phyloP scores from a whole-genome alignment of 2,329 filamentous ascomycete species.

The Aspergillus candidus region DNA sequence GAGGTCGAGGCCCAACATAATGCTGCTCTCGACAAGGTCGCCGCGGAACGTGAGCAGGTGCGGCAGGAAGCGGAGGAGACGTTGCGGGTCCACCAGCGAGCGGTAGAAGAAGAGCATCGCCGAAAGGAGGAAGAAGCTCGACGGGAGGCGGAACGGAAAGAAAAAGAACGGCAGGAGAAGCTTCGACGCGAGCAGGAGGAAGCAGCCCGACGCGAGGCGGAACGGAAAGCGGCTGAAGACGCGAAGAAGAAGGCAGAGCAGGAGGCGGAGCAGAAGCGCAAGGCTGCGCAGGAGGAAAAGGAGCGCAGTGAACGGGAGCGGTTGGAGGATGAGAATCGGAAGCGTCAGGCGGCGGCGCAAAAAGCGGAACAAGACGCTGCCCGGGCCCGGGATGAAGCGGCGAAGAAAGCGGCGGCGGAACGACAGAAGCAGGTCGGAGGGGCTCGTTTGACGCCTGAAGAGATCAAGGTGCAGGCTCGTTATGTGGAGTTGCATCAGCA shows the following conservation, averaged over 20 bases:
- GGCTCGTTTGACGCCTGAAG: conserved; percentile 26
- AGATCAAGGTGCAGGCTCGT: conserved; percentile 40
- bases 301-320: conserved; percentile 28
- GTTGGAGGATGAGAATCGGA: conserved; percentile 27
- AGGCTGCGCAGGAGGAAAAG: conserved; percentile 30
- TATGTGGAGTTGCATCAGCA: conserved; percentile 59
- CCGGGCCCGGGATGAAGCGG: conserved; percentile 17
- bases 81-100: conserved; percentile 42
- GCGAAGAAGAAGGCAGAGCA: conserved; percentile 28
- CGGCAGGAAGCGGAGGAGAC: conserved; percentile 50
- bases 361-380: conserved; percentile 27
- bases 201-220: conserved; percentile 32
- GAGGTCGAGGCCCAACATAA: conserved; percentile 59
- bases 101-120: conserved; percentile 34
- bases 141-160: conserved; percentile 28
- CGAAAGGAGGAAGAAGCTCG: conserved; percentile 33
- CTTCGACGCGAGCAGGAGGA: conserved; percentile 31
- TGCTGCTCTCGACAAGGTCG: conserved; percentile 60
- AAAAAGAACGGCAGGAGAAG: conserved; percentile 29
- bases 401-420: conserved; percentile 24
- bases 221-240: conserved; percentile 41
- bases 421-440: conserved; percentile 25
- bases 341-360: conserved; percentile 25
- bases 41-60: conserved; percentile 61
- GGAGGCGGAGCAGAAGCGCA: conserved; percentile 33